Base-by-base conservation (phyloP, 345 rosid genomes). In the Populus tremula region DNA sequence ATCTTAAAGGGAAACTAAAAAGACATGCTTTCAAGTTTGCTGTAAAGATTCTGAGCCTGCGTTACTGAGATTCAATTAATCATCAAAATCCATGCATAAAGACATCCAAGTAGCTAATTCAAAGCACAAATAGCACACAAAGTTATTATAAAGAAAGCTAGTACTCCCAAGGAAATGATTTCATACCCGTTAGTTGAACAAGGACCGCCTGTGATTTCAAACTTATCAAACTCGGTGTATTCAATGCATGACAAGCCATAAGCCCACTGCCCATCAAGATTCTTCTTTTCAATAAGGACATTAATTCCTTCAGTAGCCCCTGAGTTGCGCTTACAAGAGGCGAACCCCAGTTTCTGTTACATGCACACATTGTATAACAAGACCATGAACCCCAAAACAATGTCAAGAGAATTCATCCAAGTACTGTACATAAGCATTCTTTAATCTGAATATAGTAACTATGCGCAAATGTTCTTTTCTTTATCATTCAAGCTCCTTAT, bases 191-290 rank as follows among this genome's bases (percentile, higher is more conserved):
- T 79, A 43, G 82, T 79, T 21, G 89, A 85, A 80, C 69, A 36
- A 66, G 88, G 82, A 77, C 50, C 73, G 64, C 64, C 74, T 68
- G 87, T 75, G 76, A 92, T 84, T 76, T 93, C 94, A 62, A 90
- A 92, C 80, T 91, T 95, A 76, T 90, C 93, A 77, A 93, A 92
- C 70, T 95, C 98, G 0, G 98, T 93, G 81, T 93, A 93, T 78
- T 95, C 99, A 70, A 93, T 87, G 90, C 99, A 95, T 73, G 99
- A 92, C 75, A 95, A 73, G 77, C 99, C 98, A 87, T 92, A 95
- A 62, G 94, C 93, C 97, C 98, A 93, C 78, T 90, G 84, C 65
- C 97, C 96, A 84, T 95, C 90, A 39, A 86, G 78, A 81, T 88
- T 87, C 79, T 87, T 94, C 90, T 87, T 93, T 86, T 95, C 99